A percentile compares a stretch with the other conserved stretches of the same genome.
These are phyloP conservation scores for Globisporangium abappressorium DNA, from an alignment of 352 stramenopile genomes.

Conservation along the genomic window DNA sequence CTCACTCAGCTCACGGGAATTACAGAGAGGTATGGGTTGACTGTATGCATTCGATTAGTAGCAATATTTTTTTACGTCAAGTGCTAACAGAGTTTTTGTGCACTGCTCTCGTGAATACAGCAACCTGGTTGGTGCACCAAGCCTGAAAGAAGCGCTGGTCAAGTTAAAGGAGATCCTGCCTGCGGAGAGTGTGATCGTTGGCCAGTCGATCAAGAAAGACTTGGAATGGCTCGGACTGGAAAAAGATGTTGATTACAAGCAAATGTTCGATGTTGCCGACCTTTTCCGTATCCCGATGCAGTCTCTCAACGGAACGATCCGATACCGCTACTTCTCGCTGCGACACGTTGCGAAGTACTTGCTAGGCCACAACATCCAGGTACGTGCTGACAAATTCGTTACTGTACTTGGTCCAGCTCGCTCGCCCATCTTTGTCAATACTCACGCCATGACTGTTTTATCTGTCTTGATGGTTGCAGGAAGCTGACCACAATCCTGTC, in stretches of 20 bases:
- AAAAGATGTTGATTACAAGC: constrained; percentile 81
- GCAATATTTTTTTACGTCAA: neutral
- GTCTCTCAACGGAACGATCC: constrained; percentile 63
- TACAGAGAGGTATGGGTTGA: constrained; percentile 50
- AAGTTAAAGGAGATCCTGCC: constrained; percentile 77
- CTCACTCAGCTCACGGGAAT: constrained; percentile 90
- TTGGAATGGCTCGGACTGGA: constrained; percentile 88
- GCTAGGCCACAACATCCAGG: constrained; percentile 77
- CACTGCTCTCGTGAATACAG: constrained; percentile 20
- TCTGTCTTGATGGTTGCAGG: constrained; percentile 20
- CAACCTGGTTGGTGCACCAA: constrained; percentile 59
- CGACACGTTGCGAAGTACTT: constrained; percentile 83
- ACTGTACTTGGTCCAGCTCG: neutral
- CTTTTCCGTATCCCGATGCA: constrained; percentile 84
- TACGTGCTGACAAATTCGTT: constrained; percentile 9
- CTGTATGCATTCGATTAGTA: neutral
- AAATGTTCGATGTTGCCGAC: constrained; percentile 81
- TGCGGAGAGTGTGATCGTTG: constrained; percentile 85
- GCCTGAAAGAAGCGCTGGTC: constrained; percentile 69
- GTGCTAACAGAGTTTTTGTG: neutral
- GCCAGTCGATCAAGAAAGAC: constrained; percentile 92
- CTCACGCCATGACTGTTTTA: neutral
- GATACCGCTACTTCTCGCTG: constrained; percentile 83
- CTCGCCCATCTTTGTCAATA: neutral
- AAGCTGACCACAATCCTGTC: constrained; percentile 80